Evolutionary conservation across 1,139 yeast species (phyloP).

Genomic region (Saccharomyces hybrid): DNA sequence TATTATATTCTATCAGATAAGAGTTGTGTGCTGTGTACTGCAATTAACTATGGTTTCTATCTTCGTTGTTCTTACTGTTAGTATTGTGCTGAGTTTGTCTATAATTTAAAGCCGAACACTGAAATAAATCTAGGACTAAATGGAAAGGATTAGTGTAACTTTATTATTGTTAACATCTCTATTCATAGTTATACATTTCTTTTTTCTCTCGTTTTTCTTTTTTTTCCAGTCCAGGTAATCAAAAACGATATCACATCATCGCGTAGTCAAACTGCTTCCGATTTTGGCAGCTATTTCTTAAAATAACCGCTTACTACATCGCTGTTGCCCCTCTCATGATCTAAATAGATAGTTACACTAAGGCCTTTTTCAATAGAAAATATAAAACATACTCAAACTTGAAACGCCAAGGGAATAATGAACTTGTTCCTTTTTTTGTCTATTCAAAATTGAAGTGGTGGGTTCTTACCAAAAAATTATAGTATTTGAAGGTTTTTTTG

Average conservation of each 20-base stretch:
- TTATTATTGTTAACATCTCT: background rate
- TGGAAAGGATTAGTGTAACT: background rate
- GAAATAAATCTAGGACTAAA: background rate
- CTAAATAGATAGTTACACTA: too few species aligned
- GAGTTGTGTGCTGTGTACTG: background rate
- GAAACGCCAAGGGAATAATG: too few species aligned
- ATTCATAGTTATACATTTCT: background rate
- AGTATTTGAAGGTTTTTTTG: background rate
- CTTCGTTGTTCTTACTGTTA: background rate
- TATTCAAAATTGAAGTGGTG: too few species aligned
- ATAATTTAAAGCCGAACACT: background rate
- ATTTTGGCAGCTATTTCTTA: background rate
- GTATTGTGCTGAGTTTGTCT: background rate
- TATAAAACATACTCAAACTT: too few species aligned
- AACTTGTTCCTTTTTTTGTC: too few species aligned
- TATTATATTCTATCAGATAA: too few species aligned
- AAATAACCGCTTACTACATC: background rate
- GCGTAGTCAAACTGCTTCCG: background rate
- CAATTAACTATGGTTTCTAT: background rate
- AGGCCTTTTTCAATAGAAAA: too few species aligned
- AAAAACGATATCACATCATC: background rate
- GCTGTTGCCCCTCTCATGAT: too few species aligned
- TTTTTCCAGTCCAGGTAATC: background rate
- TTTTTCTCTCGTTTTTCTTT: background rate
- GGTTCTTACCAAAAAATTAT: background rate